Evolutionary conservation across 352 stramenopile species (phyloP), one percentile per base, ranked within the genome.

Genomic region (Halophytophthora batemanensis): DNA sequence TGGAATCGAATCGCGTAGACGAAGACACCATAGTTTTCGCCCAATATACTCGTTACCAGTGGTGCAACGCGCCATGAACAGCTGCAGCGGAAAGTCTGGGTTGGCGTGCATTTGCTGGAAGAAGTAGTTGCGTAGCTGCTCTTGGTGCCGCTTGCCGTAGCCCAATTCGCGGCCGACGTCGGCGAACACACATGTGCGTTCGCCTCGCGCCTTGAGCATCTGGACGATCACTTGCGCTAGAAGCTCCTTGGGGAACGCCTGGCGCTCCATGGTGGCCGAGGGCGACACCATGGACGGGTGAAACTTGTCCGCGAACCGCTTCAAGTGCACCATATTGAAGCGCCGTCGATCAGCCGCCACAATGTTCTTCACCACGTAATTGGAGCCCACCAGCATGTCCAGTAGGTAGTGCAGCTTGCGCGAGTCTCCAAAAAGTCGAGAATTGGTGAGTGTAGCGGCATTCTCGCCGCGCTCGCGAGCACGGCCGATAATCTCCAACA

Each of bases 61-160:
- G 59, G 81, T 93, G 55, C 82, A 93, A 15, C 79, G 59, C 17
- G 83, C 81, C 77, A 89, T 90, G 47, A 94, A 94, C 22, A 92
- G 52, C 25, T 92, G 71, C 2, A 94, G 40, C 4, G 81, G 83
- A 39, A 89, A 94, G 17, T 52, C 56, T 7, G 66, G 57, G 25
- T 82, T 68, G 2, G 65, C 39, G 18, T 77, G 61, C 69, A 83
- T 86, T 45, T 93, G 73, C 47, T 89, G 76, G 11, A 86, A 79
- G 41, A 94, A 91, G 63, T 82, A 87, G 47, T 89, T 92, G 18
- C 83, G 81, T 28, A 94, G 57, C 33, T 87, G 84, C 45, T 92
- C 81, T 49, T 94, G 83, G 13, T 86, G 70, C 6, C 79, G 74
- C 57, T 94, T 94, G 25, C 66, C 63, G 34, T 83, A 87, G 6